Evolutionary conservation across 2,329 filamentous ascomycete genomes (phyloP).

Genomic region (Dissoconium aciculare): DNA sequence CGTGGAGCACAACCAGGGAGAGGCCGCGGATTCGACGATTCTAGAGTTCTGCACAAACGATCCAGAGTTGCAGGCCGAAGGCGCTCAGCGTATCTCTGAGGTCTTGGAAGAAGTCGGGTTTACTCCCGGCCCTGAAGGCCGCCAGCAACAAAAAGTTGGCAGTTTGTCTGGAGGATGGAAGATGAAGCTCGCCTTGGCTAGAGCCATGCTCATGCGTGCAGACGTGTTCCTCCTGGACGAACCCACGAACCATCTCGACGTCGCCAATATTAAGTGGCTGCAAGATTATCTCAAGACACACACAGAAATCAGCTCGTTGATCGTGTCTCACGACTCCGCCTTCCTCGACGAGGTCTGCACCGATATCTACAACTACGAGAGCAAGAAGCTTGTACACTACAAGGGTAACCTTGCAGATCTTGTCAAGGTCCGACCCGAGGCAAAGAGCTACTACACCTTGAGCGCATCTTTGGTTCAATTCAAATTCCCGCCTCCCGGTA

Average conservation of each 20-base stretch:
- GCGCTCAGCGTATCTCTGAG: conserved; percentile 62
- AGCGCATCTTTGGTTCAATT: conserved; percentile 80
- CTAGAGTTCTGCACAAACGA: conserved; percentile 86
- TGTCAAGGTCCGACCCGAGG: conserved; percentile 80
- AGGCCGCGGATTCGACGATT: conserved; percentile 92
- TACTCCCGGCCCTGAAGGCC: conserved; percentile 72
- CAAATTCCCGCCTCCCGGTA: conserved; percentile 94
- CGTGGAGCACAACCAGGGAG: conserved; percentile 97
- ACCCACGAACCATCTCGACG: conserved; percentile 96
- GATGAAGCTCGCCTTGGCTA: conserved; percentile 95
- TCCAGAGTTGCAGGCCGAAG: conserved; percentile 65
- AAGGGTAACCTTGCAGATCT: conserved; percentile 72
- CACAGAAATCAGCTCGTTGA: conserved; percentile 89
- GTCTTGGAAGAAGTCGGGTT: conserved; percentile 90
- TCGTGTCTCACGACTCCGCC: conserved; percentile 94
- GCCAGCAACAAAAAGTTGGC: conserved; percentile 79
- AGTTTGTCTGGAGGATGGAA: conserved; percentile 98
- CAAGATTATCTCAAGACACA: conserved; percentile 92
- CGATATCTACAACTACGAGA: conserved; percentile 97
- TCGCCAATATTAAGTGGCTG: conserved; percentile 90
- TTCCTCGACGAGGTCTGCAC: conserved; percentile 97
- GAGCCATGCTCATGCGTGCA: conserved; percentile 93
- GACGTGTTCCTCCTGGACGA: conserved; percentile 94
- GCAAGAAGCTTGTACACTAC: conserved; percentile 85
- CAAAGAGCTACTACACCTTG: conserved; percentile 94